Conservation (phyloP, 225 moss, liverwort and hornwort genomes). For the Climacium dendroides region DNA sequence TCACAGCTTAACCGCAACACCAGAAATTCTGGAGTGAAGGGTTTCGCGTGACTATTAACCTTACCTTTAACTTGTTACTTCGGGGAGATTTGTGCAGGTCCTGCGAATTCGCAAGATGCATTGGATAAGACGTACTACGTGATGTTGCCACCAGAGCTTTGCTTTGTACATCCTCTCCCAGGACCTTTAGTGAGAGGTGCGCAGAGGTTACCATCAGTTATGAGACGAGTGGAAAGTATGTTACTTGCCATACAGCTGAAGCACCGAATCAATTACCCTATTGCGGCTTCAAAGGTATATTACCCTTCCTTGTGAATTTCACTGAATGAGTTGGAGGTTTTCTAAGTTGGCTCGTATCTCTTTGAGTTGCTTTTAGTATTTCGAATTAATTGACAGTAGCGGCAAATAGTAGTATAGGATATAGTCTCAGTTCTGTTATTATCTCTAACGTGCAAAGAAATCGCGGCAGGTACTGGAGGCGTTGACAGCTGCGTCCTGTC, state of each 20-base stretch:
- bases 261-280: conserved; percentile 64
- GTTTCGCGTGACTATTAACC: background rate
- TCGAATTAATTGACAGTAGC: background rate
- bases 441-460: background rate
- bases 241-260: conserved; percentile 89
- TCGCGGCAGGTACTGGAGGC: conserved; percentile 77
- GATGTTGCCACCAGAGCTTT: conserved; percentile 97
- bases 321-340: background rate
- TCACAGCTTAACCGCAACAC: background rate
- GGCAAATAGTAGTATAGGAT: background rate
- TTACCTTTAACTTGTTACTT: background rate
- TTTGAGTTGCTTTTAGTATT: background rate
- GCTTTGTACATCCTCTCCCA: conserved; percentile 95
- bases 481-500: conserved; percentile 95
- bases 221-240: conserved; percentile 99
- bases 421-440: background rate
- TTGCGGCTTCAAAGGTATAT: conserved; percentile 80
- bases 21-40: background rate
- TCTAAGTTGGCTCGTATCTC: background rate
- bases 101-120: conserved; percentile 54
- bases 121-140: conserved; percentile 97
- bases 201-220: conserved; percentile 93
- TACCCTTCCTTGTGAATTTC: background rate
- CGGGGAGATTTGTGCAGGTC: conserved; percentile 37
- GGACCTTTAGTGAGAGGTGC: conserved; percentile 91